These are phyloP conservation scores for Clarireedia monteithiana DNA, from an alignment of 2,329 filamentous ascomycete genomes.

Conservation along the genomic window DNA sequence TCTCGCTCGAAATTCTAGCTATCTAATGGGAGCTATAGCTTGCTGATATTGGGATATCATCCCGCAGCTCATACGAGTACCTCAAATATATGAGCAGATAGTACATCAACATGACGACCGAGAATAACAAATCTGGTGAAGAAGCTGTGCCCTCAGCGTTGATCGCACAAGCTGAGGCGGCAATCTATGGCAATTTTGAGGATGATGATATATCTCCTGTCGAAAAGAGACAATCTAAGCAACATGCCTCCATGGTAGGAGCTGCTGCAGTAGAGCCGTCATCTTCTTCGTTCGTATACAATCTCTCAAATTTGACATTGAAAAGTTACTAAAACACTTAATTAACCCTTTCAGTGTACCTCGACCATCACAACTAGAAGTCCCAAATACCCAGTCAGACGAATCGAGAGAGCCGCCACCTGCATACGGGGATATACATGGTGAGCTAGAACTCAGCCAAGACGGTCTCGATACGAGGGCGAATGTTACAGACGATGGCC, in stretches of 20 bases:
- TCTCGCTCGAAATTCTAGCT: too few relatives aligned
- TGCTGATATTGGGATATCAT: neutral
- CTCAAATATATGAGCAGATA: neutral
- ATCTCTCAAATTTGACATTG: neutral
- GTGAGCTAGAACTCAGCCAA: constrained; percentile 52
- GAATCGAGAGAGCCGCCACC: constrained; percentile 34
- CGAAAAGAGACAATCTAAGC: constrained; percentile 4
- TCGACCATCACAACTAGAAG: constrained; percentile 10
- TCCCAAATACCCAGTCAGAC: constrained; percentile 15
- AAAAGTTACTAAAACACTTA: neutral
- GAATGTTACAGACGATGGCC: constrained; percentile 61
- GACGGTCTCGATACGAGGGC: constrained; percentile 56
- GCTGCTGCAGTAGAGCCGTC: neutral
- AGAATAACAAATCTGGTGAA: constrained; percentile 4
- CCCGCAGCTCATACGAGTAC: neutral
- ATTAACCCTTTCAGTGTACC: neutral
- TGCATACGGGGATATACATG: constrained; percentile 49
- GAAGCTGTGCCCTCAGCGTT: constrained; percentile 18
- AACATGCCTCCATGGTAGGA: neutral
- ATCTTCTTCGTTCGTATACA: constrained; percentile 2
- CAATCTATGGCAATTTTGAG: constrained; percentile 24
- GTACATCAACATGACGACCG: constrained; percentile 3
- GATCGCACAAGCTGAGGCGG: constrained; percentile 28
- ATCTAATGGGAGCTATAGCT: neutral
- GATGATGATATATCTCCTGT: constrained; percentile 7